phyloP scores from a whole-genome alignment of 164 flowering plant species.

The Buxus sempervirens region DNA sequence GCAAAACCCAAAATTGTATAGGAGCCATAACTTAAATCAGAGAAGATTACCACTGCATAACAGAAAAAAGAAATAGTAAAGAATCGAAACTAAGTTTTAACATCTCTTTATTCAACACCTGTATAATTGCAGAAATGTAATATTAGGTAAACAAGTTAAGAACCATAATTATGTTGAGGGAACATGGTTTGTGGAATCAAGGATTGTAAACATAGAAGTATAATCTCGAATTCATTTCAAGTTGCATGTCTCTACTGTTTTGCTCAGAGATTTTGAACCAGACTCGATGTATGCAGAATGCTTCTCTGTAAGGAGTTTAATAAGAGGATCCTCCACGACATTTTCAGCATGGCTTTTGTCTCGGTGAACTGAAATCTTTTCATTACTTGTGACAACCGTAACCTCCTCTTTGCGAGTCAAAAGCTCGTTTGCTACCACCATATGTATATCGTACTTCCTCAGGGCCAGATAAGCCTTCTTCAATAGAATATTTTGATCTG shows the following conservation, averaged over 20 bases:
- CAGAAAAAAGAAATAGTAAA: neutral
- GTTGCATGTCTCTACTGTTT: slow-evolving; percentile 1
- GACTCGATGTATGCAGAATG: slow-evolving; percentile 52
- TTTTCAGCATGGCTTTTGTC: slow-evolving; percentile 28
- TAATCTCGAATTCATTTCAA: neutral
- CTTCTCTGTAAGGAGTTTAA: slow-evolving; percentile 54
- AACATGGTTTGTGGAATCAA: neutral
- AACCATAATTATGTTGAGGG: neutral
- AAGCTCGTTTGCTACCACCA: slow-evolving; percentile 91
- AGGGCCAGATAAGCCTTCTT: slow-evolving; percentile 79
- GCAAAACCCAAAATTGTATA: too few species aligned
- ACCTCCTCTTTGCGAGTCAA: slow-evolving; percentile 81
- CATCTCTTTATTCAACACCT: neutral
- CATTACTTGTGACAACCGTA: slow-evolving; percentile 43
- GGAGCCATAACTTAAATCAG: too few species aligned
- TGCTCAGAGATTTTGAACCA: neutral
- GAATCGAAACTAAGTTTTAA: neutral
- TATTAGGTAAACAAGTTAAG: neutral
- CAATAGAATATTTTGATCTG: slow-evolving; percentile 68
- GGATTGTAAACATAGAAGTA: too few species aligned
- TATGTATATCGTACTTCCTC: slow-evolving; percentile 70
- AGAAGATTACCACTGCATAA: neutral
- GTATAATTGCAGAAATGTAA: neutral
- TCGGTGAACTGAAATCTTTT: slow-evolving; percentile 47
- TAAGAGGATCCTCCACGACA: slow-evolving; percentile 69